Conservation (phyloP, 2,329 filamentous ascomycete genomes). For the Onygenales sp. region DNA sequence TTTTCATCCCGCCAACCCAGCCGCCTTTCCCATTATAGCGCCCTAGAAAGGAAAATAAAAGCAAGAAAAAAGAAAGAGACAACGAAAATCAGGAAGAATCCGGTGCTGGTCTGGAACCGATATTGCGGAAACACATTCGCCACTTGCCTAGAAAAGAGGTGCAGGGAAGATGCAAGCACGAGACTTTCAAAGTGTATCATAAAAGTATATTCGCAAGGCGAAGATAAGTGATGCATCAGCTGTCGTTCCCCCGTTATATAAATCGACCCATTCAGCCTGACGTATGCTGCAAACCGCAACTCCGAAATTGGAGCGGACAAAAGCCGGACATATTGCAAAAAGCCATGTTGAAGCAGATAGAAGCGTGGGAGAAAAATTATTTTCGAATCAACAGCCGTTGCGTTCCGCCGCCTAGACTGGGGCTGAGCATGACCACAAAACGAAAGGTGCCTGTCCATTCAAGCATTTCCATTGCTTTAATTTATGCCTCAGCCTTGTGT, state of each 20-base stretch:
- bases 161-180: background rate
- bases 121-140: background rate
- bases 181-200: background rate
- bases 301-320: background rate
- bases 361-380: slow-evolving; percentile 1
- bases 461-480: slow-evolving; percentile 15
- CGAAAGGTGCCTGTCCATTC: slow-evolving; percentile 8
- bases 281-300: background rate
- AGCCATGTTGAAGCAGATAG: background rate
- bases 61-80: slow-evolving; percentile 15
- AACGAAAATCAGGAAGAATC: slow-evolving; percentile 17
- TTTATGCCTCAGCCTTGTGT: slow-evolving; percentile 44
- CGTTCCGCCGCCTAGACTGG: slow-evolving; percentile 7
- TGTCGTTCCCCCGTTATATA: background rate
- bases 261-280: background rate
- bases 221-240: background rate
- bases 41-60: slow-evolving; percentile 17
- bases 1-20: slow-evolving; percentile 25
- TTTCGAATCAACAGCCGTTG: slow-evolving; percentile 1
- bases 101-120: background rate
- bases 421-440: slow-evolving; percentile 1
- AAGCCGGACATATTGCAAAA: background rate
- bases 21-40: slow-evolving; percentile 33
- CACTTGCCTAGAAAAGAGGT: background rate
- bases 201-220: background rate